Evolutionary conservation across 441 rosid species (phyloP), one percentile per base, ranked within the genome.

Genomic region (Biscutella laevigata): DNA sequence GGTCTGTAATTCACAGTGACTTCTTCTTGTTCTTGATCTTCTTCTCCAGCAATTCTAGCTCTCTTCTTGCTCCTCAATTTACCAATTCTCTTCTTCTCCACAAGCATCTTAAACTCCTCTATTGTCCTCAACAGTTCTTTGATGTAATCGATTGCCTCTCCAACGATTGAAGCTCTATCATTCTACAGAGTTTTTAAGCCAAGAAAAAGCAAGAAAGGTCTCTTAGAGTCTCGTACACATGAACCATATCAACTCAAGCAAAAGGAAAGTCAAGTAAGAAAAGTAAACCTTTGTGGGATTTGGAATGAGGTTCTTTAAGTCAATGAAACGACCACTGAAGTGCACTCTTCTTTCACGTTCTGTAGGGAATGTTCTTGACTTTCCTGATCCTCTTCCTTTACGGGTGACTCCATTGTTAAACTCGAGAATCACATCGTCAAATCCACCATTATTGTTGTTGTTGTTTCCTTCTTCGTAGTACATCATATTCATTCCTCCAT

Each of bases 81-180:
- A 30, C 83, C 85, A 40, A 76, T 33, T 43, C 87, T 74, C 62
- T 84, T 92, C 66, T 79, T 84, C 69, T 88, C 92, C 61, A 81
- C 88, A 11, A 82, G 81, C 57, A 81, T 52, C 61, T 82, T 83
- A 2, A 86, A 82, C 67, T 86, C 86, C 22, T 74, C 68, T 9
- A 88, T 84, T 7, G 80, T 76, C 49, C 80, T 52, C 32, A 80
- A 63, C 24, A 92, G 84, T 71, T 92, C 94, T 67, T 84, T 79
- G 64, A 92, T 92, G 71, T 92, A 86, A 2, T 72, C 77, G 20
- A 86, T 92, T 5, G 88, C 97, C 41, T 82, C 97, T 36, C 77
- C 87, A 33, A 92, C 84, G 1, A 82, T 59, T 0, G 95, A 82
- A 5, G 97, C 97, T 70, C 91, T 79, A 68, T 92, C 95, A 20